phyloP scores from a whole-genome alignment of 2,329 filamentous ascomycete species.

The Alternaria sp. region DNA sequence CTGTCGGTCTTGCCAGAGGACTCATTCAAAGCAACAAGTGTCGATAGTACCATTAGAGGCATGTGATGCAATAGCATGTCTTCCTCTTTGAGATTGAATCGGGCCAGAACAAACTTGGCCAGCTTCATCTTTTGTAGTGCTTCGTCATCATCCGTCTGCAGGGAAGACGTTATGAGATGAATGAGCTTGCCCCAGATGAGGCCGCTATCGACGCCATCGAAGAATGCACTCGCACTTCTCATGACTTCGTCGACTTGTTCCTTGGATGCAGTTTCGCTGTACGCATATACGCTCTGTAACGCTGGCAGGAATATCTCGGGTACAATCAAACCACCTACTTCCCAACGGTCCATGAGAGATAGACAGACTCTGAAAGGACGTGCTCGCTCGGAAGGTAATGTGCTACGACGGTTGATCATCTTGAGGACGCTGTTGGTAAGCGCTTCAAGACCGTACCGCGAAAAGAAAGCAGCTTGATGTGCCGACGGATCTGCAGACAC shows the following conservation, averaged over 20 bases:
- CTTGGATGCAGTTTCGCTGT: constrained; percentile 70
- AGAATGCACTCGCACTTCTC: constrained; percentile 92
- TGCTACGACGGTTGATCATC: constrained; percentile 69
- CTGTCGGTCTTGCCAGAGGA: constrained; percentile 26
- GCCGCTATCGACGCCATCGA: constrained; percentile 93
- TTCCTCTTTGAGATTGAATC: constrained; percentile 94
- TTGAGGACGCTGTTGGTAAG: constrained; percentile 76
- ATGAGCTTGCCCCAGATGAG: constrained; percentile 88
- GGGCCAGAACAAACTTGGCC: constrained; percentile 78
- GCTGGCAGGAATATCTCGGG: constrained; percentile 88
- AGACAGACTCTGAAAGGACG: constrained; percentile 89
- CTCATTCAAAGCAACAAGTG: constrained; percentile 57
- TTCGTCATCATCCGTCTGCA: constrained; percentile 58
- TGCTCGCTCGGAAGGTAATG: constrained; percentile 70
- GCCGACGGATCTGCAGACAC: constrained; percentile 47
- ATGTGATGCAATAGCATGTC: constrained; percentile 92
- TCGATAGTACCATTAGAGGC: constrained; percentile 73
- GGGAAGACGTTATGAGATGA: constrained; percentile 63
- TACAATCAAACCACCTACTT: constrained; percentile 89
- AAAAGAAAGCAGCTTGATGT: constrained; percentile 74
- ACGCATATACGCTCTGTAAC: constrained; percentile 78
- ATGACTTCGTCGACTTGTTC: constrained; percentile 83
- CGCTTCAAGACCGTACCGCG: constrained; percentile 75
- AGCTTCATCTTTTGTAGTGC: constrained; percentile 70
- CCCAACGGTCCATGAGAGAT: constrained; percentile 97